Evolutionary conservation across 352 stramenopile species (phyloP), one percentile per base, ranked within the genome.

Genomic region (Phytophthora fragariaefolia): DNA sequence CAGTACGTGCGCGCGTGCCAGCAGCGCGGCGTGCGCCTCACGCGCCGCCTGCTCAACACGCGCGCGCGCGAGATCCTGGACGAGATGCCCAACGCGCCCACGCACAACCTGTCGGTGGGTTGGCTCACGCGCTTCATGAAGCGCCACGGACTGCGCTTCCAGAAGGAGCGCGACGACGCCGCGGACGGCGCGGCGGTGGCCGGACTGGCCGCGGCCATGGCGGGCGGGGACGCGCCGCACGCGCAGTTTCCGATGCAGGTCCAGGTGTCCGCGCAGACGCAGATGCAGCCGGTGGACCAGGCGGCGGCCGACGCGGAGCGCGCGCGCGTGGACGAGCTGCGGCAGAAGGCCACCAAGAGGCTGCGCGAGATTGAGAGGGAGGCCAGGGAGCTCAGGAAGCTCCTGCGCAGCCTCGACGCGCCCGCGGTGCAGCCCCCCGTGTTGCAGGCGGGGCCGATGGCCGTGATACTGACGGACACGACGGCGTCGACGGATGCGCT

Each of bases 121-220:
- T 75, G 62, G 67, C 67, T 71, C 20, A 63, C 54, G 23, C 62
- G 67, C 22, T 75, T 75, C 47, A 67, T 68, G 55, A 68, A 67
- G 62, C 48, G 67, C 10, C 55, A 71, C 26, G 61, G 62, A 10
- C 18, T 75, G 22, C 28, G 43, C 43, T 75, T 75, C 24, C 50
- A 70, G 36, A 66, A 66, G 45, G 61, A 74, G 12, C 34, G 51
- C 17, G 30, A 61, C 7, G 34, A 26, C 3, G 4, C 34, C 7
- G 17, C 6, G 4, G 34, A 48, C 7, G 27, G 6, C 8, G 32
- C 20, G 8, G 38, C 7, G 6, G 15, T 6, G 36, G 24, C 27
- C 5, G 10, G 26, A 23, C 5, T n/a, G n/a, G 18, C 22, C 13
- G 12, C 15, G 17, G 9, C 40, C 9, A 12, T 20, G 40, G 40